Percentiles rank a stretch among this genome's conserved stretches.
phyloP scores from a whole-genome alignment of 2,329 filamentous ascomycete genomes.

The Coniochaeta prunicola region DNA sequence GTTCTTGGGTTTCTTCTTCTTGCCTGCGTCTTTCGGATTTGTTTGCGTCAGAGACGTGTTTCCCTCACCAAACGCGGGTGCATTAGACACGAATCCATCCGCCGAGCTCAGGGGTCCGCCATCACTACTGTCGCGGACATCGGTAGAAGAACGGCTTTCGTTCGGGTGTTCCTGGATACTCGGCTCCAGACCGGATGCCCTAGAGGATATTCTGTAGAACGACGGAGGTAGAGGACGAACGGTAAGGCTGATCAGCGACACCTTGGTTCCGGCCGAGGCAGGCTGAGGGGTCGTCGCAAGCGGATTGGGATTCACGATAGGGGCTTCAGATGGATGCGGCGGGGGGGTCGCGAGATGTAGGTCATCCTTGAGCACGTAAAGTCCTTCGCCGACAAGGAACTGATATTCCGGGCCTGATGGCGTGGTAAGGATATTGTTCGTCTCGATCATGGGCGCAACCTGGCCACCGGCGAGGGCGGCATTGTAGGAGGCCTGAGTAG shows the following conservation, averaged over 20 bases:
- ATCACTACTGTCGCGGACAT: conserved; percentile 51
- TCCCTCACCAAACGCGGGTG: conserved; percentile 76
- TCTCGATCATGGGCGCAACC: conserved; percentile 76
- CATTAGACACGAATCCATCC: conserved; percentile 36
- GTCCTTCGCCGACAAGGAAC: conserved; percentile 93
- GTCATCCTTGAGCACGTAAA: conserved; percentile 85
- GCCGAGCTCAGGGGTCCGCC: conserved; percentile 48
- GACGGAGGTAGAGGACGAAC: conserved; percentile 47
- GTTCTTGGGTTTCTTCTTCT: conserved; percentile 91
- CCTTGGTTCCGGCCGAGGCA: conserved; percentile 75
- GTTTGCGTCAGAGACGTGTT: conserved; percentile 64
- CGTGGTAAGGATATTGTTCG: conserved; percentile 79
- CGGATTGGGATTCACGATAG: conserved; percentile 80
- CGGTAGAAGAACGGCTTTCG: conserved; percentile 53
- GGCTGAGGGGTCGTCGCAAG: conserved; percentile 78
- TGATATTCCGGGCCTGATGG: conserved; percentile 80
- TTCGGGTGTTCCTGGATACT: conserved; percentile 56
- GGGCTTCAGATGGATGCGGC: conserved; percentile 89
- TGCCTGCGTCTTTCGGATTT: conserved; percentile 64
- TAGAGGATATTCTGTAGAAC: conserved; percentile 47
- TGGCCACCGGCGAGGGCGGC: conserved; percentile 62
- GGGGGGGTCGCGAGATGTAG: conserved; percentile 88
- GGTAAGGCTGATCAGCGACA: conserved; percentile 70
- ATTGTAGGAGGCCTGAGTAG: conserved; percentile 65
- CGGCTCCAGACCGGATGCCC: conserved; percentile 31